Evolutionary conservation across 345 rosid genomes (phyloP), one percentile per base, ranked within the genome.

Genomic region (Dipteronia sinensis): DNA sequence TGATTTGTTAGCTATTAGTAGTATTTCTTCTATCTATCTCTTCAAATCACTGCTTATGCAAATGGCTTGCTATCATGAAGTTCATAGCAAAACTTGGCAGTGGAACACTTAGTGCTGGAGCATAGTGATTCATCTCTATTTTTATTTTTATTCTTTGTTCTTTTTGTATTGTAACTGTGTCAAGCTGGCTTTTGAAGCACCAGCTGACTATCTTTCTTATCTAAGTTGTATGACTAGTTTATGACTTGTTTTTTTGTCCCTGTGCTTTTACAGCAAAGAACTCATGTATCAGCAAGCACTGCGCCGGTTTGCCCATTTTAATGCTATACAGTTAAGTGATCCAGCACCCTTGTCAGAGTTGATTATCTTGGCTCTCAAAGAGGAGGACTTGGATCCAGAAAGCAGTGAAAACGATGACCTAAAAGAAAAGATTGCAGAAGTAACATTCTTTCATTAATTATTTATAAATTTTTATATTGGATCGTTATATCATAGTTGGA

Each of bases 281-380:
- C 90, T 96, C 74, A 92, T 96, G 97, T 96, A 96, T 85, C 99
- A 94, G 87, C 99, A 90, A 89, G 95, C 83, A 56, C 83, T 96
- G 65, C 86, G 88, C 23, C 94, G 98, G 23, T 96, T 96, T 88
- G 90, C 93, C 40, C 97, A 91, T 86, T 94, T 91, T 81, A 94
- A 88, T 87, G 96, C 93, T 44, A 89, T 94, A 76, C 96, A 92
- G 81, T 87, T 96, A 38, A 94, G 98, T 44, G 90, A 94, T 62
- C 90, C 97, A 46, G 93, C 98, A 56, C 91, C 98, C 31, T 34
- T 94, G 74, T 70, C 75, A 2, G 98, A 90, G 81, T 87, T 96
- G 83, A 89, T 96, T 74, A 68, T 84, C 82, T 84, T 96, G 90
- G 98, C 99, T 46, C 82, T 96, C 83, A 89, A 90, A 80, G 98